phyloP scores from a whole-genome alignment of 176 grass and related monocot genomes.

The Triticum timopheevii region DNA sequence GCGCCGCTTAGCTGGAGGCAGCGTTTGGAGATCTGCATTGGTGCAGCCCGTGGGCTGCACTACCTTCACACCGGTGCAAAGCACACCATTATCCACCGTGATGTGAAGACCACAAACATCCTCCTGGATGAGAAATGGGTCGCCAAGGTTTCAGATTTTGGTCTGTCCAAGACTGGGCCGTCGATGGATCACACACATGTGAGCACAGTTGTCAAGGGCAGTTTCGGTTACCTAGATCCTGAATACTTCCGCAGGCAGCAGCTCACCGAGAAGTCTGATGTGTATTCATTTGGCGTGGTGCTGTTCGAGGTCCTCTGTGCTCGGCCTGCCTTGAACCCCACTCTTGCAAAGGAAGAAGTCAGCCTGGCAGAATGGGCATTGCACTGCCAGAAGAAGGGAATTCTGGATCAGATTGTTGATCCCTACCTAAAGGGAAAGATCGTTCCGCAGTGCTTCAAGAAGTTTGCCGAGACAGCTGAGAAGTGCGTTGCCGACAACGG shows the following conservation, averaged over 20 bases:
- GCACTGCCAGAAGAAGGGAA: constrained; percentile 91
- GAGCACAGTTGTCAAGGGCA: constrained; percentile 97
- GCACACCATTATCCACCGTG: constrained; percentile 94
- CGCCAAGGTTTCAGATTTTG: constrained; percentile 98
- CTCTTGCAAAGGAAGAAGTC: constrained; percentile 88
- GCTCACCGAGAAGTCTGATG: constrained; percentile 95
- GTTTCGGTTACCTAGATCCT: constrained; percentile 92
- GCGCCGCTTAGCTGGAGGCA: constrained; percentile 85
- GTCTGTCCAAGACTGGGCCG: constrained; percentile 91
- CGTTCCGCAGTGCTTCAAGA: constrained; percentile 84
- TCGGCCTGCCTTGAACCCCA: constrained; percentile 76
- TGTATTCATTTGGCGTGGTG: constrained; percentile 93
- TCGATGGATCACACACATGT: constrained; percentile 92
- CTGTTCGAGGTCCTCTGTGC: constrained; percentile 93
- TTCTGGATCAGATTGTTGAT: constrained; percentile 85
- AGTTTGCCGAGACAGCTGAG: constrained; percentile 95
- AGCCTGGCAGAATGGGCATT: constrained; percentile 95
- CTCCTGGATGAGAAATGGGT: constrained; percentile 93
- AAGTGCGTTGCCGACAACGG: constrained; percentile 86
- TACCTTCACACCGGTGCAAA: constrained; percentile 96
- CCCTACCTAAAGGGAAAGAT: constrained; percentile 86
- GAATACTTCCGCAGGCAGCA: constrained; percentile 94
- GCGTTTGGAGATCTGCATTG: constrained; percentile 86
- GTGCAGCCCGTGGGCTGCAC: constrained; percentile 89
- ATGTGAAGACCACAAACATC: constrained; percentile 97